Evolutionary conservation across 805 yeast genomes (phyloP).

Genomic region (Candida xiaguanensis): DNA sequence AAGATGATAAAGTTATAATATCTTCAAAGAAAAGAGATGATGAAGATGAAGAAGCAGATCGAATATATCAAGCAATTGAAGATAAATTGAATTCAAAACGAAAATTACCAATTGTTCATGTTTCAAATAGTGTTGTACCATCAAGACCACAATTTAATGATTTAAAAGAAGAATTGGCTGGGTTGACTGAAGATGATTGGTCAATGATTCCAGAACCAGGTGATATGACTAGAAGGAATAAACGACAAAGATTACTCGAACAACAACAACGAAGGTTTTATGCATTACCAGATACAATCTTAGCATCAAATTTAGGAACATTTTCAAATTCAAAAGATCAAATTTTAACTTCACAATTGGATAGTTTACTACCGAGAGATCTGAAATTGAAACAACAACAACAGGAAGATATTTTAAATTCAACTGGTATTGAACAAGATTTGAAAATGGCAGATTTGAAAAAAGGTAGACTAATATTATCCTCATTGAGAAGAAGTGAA

Average conservation of each 20-base stretch:
- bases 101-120: constrained; percentile 11
- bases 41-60: constrained; percentile 78
- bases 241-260: constrained; percentile 60
- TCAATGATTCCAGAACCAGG: constrained; percentile 78
- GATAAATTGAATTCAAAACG: constrained; percentile 28
- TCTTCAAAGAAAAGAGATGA: constrained; percentile 29
- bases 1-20: constrained; percentile 21
- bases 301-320: constrained; percentile 38
- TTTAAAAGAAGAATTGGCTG: constrained; percentile 57
- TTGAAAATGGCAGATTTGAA: constrained; percentile 9
- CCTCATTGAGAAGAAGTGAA: constrained; percentile 66
- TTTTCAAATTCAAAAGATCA: constrained; percentile 64
- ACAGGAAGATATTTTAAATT: constrained; percentile 15
- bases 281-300: constrained; percentile 75
- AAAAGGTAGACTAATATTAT: constrained; percentile 54
- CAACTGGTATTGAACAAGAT: constrained; percentile 8
- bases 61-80: constrained; percentile 66
- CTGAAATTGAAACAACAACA: constrained; percentile 15
- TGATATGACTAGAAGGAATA: constrained; percentile 78
- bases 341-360: constrained; percentile 53
- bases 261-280: constrained; percentile 67
- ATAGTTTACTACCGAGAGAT: constrained; percentile 21
- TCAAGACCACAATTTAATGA: constrained; percentile 51
- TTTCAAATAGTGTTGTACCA: background rate
- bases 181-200: constrained; percentile 74